Conservation (phyloP, 768 basidiomycete species). For the Auricularia sp. region DNA sequence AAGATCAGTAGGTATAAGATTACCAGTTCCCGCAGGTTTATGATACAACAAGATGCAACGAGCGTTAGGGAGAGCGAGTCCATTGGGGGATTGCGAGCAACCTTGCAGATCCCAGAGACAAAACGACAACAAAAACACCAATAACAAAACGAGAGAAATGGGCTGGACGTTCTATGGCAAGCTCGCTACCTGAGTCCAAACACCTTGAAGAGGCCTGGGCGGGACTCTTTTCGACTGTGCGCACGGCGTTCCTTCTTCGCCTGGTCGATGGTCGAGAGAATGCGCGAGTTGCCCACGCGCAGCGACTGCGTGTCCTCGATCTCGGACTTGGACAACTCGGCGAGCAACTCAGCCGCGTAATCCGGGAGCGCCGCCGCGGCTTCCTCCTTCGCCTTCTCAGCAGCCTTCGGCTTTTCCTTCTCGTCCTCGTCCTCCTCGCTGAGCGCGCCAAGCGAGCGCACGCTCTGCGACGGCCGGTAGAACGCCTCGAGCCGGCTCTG, state of each 20-base stretch:
- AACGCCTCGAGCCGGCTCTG: not conserved
- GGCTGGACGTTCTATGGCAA: not conserved
- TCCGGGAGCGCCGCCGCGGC: not conserved
- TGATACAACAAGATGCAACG: no score
- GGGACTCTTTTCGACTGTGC: not conserved
- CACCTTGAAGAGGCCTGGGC: not conserved
- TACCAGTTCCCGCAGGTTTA: no score
- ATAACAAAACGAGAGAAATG: not conserved
- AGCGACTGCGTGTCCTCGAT: not conserved
- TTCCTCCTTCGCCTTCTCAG: not conserved
- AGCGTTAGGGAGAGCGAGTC: no score
- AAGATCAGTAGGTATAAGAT: no score
- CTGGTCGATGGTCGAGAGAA: not conserved
- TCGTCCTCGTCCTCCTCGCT: not conserved
- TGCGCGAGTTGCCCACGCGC: not conserved
- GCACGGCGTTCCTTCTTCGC: not conserved
- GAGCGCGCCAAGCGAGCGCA: not conserved
- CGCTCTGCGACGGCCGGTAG: not conserved
- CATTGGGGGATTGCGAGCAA: no score
- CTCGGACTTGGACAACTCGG: not conserved
- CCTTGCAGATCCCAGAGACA: no score
- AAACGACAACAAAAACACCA: not conserved
- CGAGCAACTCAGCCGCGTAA: not conserved
- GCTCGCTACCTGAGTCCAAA: constrained; percentile 1
- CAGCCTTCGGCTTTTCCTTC: not conserved